Conservation (phyloP, 2,329 filamentous ascomycete species). For the Incumbomyces lentus region DNA sequence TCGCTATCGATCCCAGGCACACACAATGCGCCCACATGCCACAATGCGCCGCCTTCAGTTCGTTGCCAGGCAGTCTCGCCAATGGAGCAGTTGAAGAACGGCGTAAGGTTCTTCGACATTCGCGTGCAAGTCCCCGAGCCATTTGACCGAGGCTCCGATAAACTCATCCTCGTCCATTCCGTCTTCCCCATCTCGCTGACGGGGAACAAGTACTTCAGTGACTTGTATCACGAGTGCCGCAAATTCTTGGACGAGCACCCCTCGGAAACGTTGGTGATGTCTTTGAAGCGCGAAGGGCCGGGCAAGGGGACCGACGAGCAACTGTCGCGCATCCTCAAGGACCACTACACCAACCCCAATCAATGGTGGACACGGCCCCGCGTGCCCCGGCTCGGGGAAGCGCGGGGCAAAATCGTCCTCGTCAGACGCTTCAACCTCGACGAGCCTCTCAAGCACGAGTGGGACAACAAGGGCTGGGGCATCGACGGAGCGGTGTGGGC, state of each 20-base stretch:
- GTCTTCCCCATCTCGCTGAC: slow-evolving; percentile 81
- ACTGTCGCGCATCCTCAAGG: slow-evolving; percentile 60
- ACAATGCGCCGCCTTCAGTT: slow-evolving; percentile 79
- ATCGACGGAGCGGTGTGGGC: slow-evolving; percentile 62
- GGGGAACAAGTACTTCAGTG: slow-evolving; percentile 66
- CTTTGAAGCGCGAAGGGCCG: slow-evolving; percentile 80
- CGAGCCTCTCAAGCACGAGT: slow-evolving; percentile 32
- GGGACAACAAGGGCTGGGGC: slow-evolving; percentile 44
- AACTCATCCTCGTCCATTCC: slow-evolving; percentile 74
- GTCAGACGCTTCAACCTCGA: slow-evolving; percentile 68
- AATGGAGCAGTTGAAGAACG: slow-evolving; percentile 70
- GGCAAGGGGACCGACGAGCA: slow-evolving; percentile 71
- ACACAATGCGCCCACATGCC: slow-evolving; percentile 82
- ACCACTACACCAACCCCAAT: slow-evolving; percentile 55
- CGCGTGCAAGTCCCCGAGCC: slow-evolving; percentile 60
- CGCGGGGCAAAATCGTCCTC: slow-evolving; percentile 71
- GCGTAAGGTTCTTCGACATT: slow-evolving; percentile 89
- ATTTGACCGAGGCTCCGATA: slow-evolving; percentile 49
- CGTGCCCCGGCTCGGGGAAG: slow-evolving; percentile 69
- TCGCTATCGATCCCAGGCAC: slow-evolving; percentile 85
- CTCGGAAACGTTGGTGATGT: slow-evolving; percentile 73
- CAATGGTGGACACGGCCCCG: slow-evolving; percentile 70
- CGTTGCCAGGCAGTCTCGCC: slow-evolving; percentile 79
- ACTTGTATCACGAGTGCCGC: slow-evolving; percentile 61
- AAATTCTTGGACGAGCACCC: slow-evolving; percentile 68